Conservation (phyloP, 352 stramenopile species). For the Phytophthora crassamura region DNA sequence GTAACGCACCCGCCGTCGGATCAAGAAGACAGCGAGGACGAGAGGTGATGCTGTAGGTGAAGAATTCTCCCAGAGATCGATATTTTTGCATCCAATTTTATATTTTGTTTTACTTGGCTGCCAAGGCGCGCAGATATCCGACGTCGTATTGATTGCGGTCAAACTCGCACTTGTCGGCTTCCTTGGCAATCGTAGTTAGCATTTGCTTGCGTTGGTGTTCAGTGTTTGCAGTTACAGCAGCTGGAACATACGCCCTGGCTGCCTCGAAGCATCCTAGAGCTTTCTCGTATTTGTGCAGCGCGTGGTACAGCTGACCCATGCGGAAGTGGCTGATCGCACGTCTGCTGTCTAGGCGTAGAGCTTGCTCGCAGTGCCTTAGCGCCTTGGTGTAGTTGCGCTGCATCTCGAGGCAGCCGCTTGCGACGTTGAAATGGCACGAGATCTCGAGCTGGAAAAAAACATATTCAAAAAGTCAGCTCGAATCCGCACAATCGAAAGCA, state of each 20-base stretch:
- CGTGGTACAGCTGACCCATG: constrained; percentile 56
- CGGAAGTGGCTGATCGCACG: constrained; percentile 52
- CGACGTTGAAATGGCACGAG: constrained; percentile 72
- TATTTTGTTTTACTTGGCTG: constrained; percentile 29
- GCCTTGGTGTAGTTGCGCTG: constrained; percentile 52
- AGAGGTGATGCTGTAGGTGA: constrained; percentile 4
- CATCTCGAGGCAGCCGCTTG: constrained; percentile 66
- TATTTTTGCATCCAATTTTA: no score
- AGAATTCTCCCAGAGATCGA: no score
- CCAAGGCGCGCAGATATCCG: constrained; percentile 49
- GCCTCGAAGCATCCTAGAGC: constrained; percentile 44
- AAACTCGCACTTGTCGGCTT: constrained; percentile 68
- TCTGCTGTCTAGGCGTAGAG: constrained; percentile 43
- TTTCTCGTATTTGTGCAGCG: constrained; percentile 57
- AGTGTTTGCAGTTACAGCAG: not conserved
- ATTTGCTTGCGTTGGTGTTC: constrained; percentile 18
- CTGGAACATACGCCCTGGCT: constrained; percentile 23
- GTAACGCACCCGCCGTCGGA: constrained; percentile 48
- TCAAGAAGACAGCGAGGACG: constrained; percentile 16
- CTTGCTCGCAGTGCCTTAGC: constrained; percentile 53
- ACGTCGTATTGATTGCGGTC: constrained; percentile 69
- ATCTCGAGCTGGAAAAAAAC: constrained; percentile 43
- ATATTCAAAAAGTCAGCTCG: constrained; percentile 1
- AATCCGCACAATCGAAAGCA: not conserved
- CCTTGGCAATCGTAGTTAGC: constrained; percentile 47